Percentiles rank a stretch among this genome's conserved stretches.
phyloP scores from a whole-genome alignment of 768 basidiomycete species.

The Pisolithus orientalis region DNA sequence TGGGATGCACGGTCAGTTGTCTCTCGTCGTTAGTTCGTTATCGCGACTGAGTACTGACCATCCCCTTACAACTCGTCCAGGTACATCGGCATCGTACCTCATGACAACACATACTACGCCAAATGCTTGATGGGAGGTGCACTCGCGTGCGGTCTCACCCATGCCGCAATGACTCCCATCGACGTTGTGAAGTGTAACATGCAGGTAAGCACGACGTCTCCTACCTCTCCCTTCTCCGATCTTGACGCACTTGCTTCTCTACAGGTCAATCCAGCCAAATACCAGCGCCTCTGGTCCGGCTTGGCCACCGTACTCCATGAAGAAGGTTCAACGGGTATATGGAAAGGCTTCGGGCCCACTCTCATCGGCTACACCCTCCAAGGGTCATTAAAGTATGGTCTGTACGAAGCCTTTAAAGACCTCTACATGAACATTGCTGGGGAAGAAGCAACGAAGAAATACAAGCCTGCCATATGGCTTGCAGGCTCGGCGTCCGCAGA shows the following conservation, averaged over 20 bases:
- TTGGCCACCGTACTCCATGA: slow-evolving; percentile 65
- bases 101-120: neutral
- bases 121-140: neutral
- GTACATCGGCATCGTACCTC: neutral
- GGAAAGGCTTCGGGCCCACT: slow-evolving; percentile 94
- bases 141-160: neutral
- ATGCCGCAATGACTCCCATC: neutral
- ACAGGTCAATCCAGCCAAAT: slow-evolving; percentile 76
- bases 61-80: neutral
- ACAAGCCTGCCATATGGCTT: slow-evolving; percentile 90
- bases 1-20: neutral
- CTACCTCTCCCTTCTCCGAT: neutral
- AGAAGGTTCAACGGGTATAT: slow-evolving; percentile 80
- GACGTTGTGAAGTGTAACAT: neutral
- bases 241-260: neutral
- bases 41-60: neutral
- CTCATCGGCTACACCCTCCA: slow-evolving; percentile 91
- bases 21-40: neutral
- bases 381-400: slow-evolving; percentile 98
- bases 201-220: neutral
- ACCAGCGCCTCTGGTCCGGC: slow-evolving; percentile 56
- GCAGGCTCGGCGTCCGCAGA: slow-evolving; percentile 92
- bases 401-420: slow-evolving; percentile 97
- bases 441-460: slow-evolving; percentile 69
- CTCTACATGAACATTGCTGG: slow-evolving; percentile 84